Conservation (phyloP, 2,329 filamentous ascomycete genomes). For the Aspergillus melleus region DNA sequence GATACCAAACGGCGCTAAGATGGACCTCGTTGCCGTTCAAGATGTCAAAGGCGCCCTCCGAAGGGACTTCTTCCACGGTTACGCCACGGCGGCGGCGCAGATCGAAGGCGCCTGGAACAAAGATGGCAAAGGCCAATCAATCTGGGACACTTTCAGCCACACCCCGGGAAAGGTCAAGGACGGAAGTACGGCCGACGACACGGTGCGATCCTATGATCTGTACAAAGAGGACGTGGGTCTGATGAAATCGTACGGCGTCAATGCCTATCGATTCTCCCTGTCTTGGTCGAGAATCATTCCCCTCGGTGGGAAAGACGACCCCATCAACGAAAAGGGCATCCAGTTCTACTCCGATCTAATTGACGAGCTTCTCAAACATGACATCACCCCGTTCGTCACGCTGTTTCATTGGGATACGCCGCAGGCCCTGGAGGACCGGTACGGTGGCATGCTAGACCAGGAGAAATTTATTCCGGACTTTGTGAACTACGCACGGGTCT, state of each 20-base stretch:
- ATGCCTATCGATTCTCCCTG: conserved; percentile 76
- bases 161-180: conserved; percentile 76
- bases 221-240: conserved; percentile 71
- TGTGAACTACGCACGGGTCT: conserved; percentile 71
- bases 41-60: conserved; percentile 28
- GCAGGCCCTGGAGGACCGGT: conserved; percentile 70
- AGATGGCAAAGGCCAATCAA: conserved; percentile 74
- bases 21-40: conserved; percentile 27
- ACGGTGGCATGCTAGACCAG: conserved; percentile 74
- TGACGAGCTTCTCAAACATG: conserved; percentile 69
- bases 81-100: conserved; percentile 49
- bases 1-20: conserved; percentile 13
- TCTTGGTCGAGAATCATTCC: conserved; percentile 76
- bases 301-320: conserved; percentile 71
- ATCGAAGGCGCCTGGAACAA: conserved; percentile 72
- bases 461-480: conserved; percentile 75
- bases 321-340: conserved; percentile 73
- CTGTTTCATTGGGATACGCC: conserved; percentile 83
- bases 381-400: conserved; percentile 74
- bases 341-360: conserved; percentile 74
- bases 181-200: conserved; percentile 67
- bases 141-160: conserved; percentile 79
- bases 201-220: conserved; percentile 79
- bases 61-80: conserved; percentile 30
- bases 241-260: conserved; percentile 69